Evolutionary conservation across 768 basidiomycete species (phyloP).

Genomic region (Chalciporus sphaerocephalus): DNA sequence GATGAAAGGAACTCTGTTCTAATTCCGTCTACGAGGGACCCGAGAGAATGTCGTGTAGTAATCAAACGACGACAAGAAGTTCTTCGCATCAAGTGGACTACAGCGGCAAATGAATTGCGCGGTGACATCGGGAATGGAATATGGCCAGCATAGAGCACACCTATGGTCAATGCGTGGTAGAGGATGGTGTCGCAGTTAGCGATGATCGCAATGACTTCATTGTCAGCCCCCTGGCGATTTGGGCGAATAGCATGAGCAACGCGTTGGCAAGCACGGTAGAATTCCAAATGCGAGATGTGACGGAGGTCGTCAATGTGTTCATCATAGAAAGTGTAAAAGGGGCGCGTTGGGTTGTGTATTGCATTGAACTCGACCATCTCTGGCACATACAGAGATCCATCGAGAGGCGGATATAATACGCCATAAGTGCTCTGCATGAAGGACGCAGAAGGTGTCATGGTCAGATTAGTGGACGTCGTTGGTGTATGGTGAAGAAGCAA

Average conservation of each 20-base stretch:
- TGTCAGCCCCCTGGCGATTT: slow-evolving; percentile 27
- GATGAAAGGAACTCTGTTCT: slow-evolving; percentile 12
- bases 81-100: slow-evolving; percentile 34
- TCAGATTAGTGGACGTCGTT: neutral
- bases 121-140: slow-evolving; percentile 36
- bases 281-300: slow-evolving; percentile 39
- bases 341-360: slow-evolving; percentile 30
- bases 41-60: slow-evolving; percentile 29
- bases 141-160: slow-evolving; percentile 21
- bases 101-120: slow-evolving; percentile 34
- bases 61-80: slow-evolving; percentile 38
- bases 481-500: neutral
- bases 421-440: neutral
- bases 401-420: slow-evolving; percentile 24
- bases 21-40: slow-evolving; percentile 30
- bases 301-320: slow-evolving; percentile 14
- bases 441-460: neutral
- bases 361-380: slow-evolving; percentile 25
- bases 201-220: slow-evolving; percentile 35
- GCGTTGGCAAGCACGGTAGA: slow-evolving; percentile 42
- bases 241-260: slow-evolving; percentile 39
- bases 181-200: slow-evolving; percentile 38
- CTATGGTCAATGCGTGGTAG: slow-evolving; percentile 40
- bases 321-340: slow-evolving; percentile 32
- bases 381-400: slow-evolving; percentile 29